Evolutionary conservation across 2,329 filamentous ascomycete genomes (phyloP).

Genomic region (Pestalotiopsis sp.): DNA sequence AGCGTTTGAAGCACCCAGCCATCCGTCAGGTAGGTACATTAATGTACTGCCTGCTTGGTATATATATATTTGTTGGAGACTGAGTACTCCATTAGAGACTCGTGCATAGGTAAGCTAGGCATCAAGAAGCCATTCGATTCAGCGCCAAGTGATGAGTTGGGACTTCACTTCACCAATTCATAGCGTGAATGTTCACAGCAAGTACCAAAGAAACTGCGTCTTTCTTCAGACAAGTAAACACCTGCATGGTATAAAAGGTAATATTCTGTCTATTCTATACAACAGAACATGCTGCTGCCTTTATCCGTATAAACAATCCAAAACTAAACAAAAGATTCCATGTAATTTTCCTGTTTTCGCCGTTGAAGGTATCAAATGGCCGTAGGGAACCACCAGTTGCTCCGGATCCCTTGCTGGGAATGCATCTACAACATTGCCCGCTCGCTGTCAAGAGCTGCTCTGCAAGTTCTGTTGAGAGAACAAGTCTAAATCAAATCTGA

Average conservation of each 20-base stretch:
- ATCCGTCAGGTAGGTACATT: no score
- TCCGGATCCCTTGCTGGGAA: not conserved
- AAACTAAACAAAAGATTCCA: not conserved
- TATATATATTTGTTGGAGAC: no score
- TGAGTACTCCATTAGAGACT: no score
- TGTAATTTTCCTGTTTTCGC: constrained; percentile 2
- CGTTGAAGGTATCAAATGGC: constrained; percentile 14
- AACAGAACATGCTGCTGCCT: not conserved
- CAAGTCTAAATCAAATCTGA: not conserved
- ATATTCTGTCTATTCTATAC: not conserved
- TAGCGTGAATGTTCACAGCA: no score
- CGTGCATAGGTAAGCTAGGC: no score
- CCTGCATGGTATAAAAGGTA: not conserved
- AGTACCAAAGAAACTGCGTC: no score
- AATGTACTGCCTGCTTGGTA: no score
- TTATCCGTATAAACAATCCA: not conserved
- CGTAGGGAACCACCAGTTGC: not conserved
- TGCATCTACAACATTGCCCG: not conserved
- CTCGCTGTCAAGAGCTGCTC: not conserved
- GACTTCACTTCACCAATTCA: no score
- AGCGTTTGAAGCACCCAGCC: no score
- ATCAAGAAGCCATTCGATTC: no score
- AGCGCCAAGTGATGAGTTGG: no score
- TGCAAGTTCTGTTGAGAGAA: constrained; percentile 2
- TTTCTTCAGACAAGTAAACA: not conserved